Percentiles rank a stretch among this genome's conserved stretches.
Conservation (phyloP, 176 grass and related monocot species). For the Olyra latifolia region DNA sequence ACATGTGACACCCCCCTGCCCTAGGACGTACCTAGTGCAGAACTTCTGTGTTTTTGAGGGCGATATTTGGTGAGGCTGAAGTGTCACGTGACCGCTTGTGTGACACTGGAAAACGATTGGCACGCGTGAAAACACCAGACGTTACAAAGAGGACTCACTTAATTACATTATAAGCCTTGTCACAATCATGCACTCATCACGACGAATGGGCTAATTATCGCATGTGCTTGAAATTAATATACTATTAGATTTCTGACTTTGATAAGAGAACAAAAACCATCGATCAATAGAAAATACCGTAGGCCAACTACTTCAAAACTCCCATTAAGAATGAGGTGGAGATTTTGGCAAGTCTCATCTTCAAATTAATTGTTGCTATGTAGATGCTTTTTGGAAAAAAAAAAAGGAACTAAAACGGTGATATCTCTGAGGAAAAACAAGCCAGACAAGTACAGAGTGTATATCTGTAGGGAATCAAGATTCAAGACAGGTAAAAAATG, state of each 20-base stretch:
- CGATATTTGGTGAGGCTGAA: not conserved
- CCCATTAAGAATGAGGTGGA: not conserved
- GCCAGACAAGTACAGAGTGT: not conserved
- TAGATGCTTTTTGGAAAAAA: not conserved
- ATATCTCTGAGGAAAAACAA: not conserved
- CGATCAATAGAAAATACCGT: too few species aligned
- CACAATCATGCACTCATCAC: not conserved
- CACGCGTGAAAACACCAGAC: not conserved
- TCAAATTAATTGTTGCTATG: not conserved
- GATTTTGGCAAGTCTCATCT: not conserved
- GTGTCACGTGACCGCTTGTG: not conserved
- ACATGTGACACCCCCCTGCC: too few species aligned
- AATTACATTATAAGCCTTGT: not conserved
- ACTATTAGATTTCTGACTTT: too few species aligned
- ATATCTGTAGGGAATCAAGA: not conserved
- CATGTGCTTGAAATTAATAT: too few species aligned
- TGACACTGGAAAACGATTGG: not conserved
- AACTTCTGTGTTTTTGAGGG: not conserved
- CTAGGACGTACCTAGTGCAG: not conserved
- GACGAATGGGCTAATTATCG: not conserved
- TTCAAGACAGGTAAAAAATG: not conserved
- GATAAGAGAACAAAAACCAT: too few species aligned
- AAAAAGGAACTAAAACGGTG: not conserved
- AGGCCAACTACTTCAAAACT: not conserved
- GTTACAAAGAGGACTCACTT: not conserved